Evolutionary conservation across 441 rosid species (phyloP), one percentile per base, ranked within the genome.

Genomic region (Macaranga tanarius): DNA sequence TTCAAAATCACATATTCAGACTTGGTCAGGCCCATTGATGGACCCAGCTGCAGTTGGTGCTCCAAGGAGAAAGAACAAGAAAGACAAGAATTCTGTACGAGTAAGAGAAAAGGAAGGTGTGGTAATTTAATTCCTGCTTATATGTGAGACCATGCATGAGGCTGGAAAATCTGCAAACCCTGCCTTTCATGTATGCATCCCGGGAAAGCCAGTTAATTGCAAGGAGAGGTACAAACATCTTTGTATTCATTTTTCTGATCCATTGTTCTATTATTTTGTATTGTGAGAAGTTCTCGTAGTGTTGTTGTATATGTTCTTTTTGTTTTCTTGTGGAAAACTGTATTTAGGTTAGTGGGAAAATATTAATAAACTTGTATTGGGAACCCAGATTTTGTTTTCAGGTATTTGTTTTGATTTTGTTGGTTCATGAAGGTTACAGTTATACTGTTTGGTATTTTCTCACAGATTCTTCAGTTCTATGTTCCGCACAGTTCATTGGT

Each of bases 1-100:
- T 79, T 76, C 95, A 2, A 91, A 95, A 80, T 81, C 88, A 60
- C 88, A 87, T 15, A 71, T 90, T n/a, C 96, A 92, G 75, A 85
- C 92, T 19, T 90, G 96, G 98, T 95, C 99, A n/a, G 98, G 99
- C 10, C 99, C 99, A 23, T 83, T 95, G 84, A 85, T 80, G 42
- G 93, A 90, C 44, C 71, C 90, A 17, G 69, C 77, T 60, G 75
- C 80, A 10, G 81, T 66, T 19, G 92, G 89, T 60, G 83, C 80
- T 54, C 73, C 89, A 28, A 80, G 84, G 77, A 85, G 81, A 75
- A 91, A 85, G 84, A 95, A 87, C 59, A 88, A 77, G 69, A 86
- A 73, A 72, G 84, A 84, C 40, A 73, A 78, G 77, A 78, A 44
- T 65, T 79, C 82, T 48, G 70, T 72, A 72, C 80, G 74, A 70